Conservation (phyloP, 2,329 filamentous ascomycete species). For the Ambrosiella beaveri region DNA sequence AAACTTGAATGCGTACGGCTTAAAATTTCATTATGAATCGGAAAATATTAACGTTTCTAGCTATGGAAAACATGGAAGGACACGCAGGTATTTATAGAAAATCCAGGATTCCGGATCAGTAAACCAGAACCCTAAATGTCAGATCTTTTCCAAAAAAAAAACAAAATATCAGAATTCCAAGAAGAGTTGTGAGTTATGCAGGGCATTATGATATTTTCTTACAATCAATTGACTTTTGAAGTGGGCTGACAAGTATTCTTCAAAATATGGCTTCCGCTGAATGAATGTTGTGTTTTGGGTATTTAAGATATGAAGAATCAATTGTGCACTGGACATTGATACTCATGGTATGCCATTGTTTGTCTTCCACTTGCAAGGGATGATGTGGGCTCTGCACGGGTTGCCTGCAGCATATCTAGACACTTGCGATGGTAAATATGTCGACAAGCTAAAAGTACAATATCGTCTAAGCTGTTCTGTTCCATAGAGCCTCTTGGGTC, state of each 20-base stretch:
- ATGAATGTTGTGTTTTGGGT: neutral
- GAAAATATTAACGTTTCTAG: neutral
- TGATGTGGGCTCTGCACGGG: neutral
- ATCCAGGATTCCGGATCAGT: no score
- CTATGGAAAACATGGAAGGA: neutral
- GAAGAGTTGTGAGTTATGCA: no score
- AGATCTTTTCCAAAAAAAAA: no score
- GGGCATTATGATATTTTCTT: no score
- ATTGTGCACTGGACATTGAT: conserved; percentile 40
- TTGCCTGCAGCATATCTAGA: conserved; percentile 20
- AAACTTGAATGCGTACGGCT: no score
- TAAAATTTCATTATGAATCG: neutral
- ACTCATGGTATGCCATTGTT: conserved; percentile 28
- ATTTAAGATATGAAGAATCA: conserved; percentile 16
- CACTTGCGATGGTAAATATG: conserved; percentile 55
- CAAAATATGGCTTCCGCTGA: neutral
- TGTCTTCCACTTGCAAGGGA: conserved; percentile 28
- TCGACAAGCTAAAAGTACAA: conserved; percentile 52
- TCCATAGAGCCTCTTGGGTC: neutral
- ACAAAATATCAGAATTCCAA: no score
- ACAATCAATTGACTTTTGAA: no score
- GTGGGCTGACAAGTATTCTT: neutral
- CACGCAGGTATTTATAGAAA: no score
- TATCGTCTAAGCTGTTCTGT: conserved; percentile 33
- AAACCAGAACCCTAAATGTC: no score